These are phyloP conservation scores for Schizosaccharomyces octosporus DNA, from an alignment of 805 yeast genomes.

Conservation along the genomic window DNA sequence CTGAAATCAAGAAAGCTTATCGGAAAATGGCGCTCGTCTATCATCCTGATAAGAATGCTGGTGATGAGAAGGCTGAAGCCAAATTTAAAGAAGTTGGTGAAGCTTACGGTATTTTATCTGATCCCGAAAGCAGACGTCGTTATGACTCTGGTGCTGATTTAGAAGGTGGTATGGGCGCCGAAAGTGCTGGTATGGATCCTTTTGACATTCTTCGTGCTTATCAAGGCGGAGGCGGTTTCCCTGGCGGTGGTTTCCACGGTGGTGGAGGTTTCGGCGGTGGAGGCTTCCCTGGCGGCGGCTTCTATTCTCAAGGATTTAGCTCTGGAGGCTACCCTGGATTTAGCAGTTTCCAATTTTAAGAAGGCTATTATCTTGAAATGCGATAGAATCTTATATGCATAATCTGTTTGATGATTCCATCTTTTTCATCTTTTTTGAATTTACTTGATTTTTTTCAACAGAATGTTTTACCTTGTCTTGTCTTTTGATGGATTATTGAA, in stretches of 20 bases:
- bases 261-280: slow-evolving; percentile 8
- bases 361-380: no score
- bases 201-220: slow-evolving; percentile 19
- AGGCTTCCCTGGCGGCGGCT: slow-evolving; percentile 8
- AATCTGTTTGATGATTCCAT: no score
- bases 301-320: slow-evolving; percentile 4
- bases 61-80: slow-evolving; percentile 51
- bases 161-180: slow-evolving; percentile 27
- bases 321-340: slow-evolving; percentile 2
- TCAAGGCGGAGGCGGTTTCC: slow-evolving; percentile 7
- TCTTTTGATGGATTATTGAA: no score
- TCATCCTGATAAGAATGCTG: slow-evolving; percentile 72
- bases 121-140: slow-evolving; percentile 62
- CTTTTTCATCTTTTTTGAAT: no score
- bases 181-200: slow-evolving; percentile 21
- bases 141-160: slow-evolving; percentile 73
- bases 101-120: slow-evolving; percentile 65
- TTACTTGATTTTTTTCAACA: no score
- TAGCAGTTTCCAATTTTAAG: neutral
- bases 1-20: slow-evolving; percentile 65
- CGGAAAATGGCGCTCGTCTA: slow-evolving; percentile 55
- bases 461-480: no score
- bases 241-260: slow-evolving; percentile 7
- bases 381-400: no score
- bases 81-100: slow-evolving; percentile 62